Evolutionary conservation across 2,329 filamentous ascomycete species (phyloP).

Genomic region (Thelonectria olida): DNA sequence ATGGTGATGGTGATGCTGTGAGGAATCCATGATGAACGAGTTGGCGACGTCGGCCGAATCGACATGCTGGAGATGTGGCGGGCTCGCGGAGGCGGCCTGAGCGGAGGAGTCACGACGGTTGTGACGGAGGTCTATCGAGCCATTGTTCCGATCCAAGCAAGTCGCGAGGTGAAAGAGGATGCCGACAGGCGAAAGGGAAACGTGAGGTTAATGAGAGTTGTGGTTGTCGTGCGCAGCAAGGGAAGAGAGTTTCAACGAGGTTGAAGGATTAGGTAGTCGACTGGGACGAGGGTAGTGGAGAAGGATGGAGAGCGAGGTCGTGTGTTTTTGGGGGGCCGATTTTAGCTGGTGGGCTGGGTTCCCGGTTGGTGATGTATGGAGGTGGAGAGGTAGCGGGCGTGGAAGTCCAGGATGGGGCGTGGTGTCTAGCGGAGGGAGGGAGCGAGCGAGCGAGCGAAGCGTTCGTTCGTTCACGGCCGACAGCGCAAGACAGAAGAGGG

Average conservation of each 20-base stretch:
- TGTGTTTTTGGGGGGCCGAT: conserved; percentile 35
- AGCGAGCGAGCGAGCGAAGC: conserved; percentile 14
- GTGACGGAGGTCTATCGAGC: conserved; percentile 39
- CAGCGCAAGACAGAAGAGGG: conserved; percentile 20
- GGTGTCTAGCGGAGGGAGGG: conserved; percentile 22
- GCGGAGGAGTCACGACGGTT: conserved; percentile 32
- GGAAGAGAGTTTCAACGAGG: conserved; percentile 22
- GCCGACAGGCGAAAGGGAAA: conserved; percentile 1
- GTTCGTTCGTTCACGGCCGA: conserved; percentile 21
- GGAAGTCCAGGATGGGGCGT: conserved; percentile 22
- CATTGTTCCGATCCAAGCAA: conserved; percentile 33
- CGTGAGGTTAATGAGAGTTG: conserved; percentile 2
- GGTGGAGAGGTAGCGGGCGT: conserved; percentile 28
- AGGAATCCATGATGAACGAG: conserved; percentile 41
- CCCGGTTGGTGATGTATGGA: conserved; percentile 39
- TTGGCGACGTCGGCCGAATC: conserved; percentile 36
- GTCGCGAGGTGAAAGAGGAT: conserved; percentile 11
- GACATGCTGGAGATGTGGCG: conserved; percentile 37
- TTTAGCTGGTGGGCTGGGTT: conserved; percentile 37
- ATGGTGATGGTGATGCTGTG: conserved; percentile 37
- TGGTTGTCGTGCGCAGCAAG: conserved; percentile 7
- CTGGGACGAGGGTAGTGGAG: conserved; percentile 36
- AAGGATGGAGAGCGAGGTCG: conserved; percentile 33
- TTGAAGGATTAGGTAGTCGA: conserved; percentile 32
- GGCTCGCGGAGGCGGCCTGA: conserved; percentile 39